These are phyloP conservation scores for Macadamia integrifolia DNA, from an alignment of 164 flowering plant genomes.

Conservation along the genomic window DNA sequence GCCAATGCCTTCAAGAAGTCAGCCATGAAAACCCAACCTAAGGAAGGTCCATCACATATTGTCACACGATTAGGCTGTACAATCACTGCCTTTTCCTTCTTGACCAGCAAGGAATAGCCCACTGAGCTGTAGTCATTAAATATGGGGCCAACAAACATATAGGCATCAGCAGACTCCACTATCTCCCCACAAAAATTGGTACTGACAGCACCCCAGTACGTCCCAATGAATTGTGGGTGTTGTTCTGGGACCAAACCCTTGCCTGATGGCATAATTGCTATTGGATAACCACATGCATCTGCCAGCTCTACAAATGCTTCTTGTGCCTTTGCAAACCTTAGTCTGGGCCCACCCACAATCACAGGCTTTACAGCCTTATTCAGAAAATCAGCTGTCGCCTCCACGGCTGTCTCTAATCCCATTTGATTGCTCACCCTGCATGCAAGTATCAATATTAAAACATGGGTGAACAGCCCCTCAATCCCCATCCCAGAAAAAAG, in stretches of 20 bases:
- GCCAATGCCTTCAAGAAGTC: slow-evolving; percentile 59
- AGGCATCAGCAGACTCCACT: slow-evolving; percentile 81
- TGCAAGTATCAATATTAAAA: slow-evolving; percentile 1
- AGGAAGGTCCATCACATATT: slow-evolving; percentile 56
- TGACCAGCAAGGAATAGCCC: slow-evolving; percentile 64
- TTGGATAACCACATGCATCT: slow-evolving; percentile 58
- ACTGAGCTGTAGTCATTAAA: slow-evolving; percentile 77
- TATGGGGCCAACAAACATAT: slow-evolving; percentile 62
- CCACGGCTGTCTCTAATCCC: slow-evolving; percentile 69
- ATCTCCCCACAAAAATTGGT: slow-evolving; percentile 59
- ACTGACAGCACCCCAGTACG: slow-evolving; percentile 84
- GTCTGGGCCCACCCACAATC: slow-evolving; percentile 57
- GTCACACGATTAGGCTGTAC: slow-evolving; percentile 72
- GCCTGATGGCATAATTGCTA: slow-evolving; percentile 68
- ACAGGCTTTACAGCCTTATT: slow-evolving; percentile 73
- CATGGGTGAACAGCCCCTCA: no score
- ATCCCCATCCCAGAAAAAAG: no score
- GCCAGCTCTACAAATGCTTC: slow-evolving; percentile 52
- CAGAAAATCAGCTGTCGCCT: slow-evolving; percentile 52
- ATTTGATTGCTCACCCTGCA: slow-evolving; percentile 59
- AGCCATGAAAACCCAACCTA: slow-evolving; percentile 69
- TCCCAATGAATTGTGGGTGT: slow-evolving; percentile 65
- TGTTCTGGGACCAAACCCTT: slow-evolving; percentile 71
- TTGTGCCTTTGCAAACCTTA: slow-evolving; percentile 55
- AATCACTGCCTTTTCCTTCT: slow-evolving; percentile 54